Evolutionary conservation across 768 basidiomycete genomes (phyloP), one percentile per base, ranked within the genome.

Genomic region (Ephemerocybe angulata): DNA sequence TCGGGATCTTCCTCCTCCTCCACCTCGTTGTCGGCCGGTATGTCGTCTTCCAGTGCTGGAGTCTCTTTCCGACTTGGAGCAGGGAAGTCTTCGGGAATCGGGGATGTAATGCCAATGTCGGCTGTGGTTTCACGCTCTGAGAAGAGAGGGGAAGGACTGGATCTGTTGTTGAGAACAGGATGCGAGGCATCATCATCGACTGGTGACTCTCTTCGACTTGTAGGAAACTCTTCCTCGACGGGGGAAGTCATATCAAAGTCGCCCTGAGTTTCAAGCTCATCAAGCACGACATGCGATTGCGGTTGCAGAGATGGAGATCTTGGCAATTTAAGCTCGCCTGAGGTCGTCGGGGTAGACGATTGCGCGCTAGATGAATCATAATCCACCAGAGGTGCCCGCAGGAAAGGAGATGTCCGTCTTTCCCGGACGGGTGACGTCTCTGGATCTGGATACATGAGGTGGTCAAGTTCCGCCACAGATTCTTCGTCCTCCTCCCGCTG

Each of bases 31-130:
- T 69, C 65, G 21, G 68, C 70, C 7, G 69, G 64, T 6, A 69
- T 66, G 31, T 67, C 60, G 31, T 73, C 75, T 50, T 80, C 78
- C 38, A 15, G 15, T 70, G 64, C 15, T 46, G 48, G 12, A 30
- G 22, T 19, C 10, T 19, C 5, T 41, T 13, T 5, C 38, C 21
- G 15, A 7, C n/a, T n/a, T 8, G 38, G 38, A 41, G 38, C 33
- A 35, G n/a, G n/a, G n/a, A n/a, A n/a, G n/a, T n/a, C n/a, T n/a
- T n/a, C n/a, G n/a, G n/a, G n/a, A n/a, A n/a, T n/a, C n/a, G n/a
- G n/a, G n/a, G n/a, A n/a, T n/a, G n/a, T n/a, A n/a, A n/a, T n/a
- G n/a, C n/a, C n/a, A n/a, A n/a, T n/a, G n/a, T n/a, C n/a, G n/a
- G n/a, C n/a, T n/a, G n/a, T n/a, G n/a, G n/a, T n/a, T n/a, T n/a